Percentiles rank a stretch among this genome's conserved stretches.
These are phyloP conservation scores for Alopecurus myosuroides DNA, from an alignment of 176 grass and related monocot genomes.

Conservation along the genomic window DNA sequence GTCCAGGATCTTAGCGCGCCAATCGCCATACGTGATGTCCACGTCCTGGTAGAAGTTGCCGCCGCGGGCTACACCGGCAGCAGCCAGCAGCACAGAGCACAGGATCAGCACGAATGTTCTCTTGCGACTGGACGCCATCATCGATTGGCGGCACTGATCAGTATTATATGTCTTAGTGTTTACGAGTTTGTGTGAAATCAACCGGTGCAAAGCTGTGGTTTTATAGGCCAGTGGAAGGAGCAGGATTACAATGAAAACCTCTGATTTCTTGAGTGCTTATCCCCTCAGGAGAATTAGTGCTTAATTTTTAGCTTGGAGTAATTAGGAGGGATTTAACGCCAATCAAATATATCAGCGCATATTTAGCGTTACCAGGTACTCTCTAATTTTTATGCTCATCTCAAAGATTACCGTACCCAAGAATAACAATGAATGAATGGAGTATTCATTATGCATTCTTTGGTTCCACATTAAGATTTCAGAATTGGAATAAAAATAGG, in stretches of 20 bases:
- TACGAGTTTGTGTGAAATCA: not conserved
- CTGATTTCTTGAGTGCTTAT: not conserved
- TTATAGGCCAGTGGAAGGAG: not conserved
- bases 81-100: not conserved
- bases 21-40: slow-evolving; percentile 40
- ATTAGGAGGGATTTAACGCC: not conserved
- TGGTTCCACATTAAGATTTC: not conserved
- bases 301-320: not conserved
- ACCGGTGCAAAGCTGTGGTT: not conserved
- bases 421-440: not conserved
- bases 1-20: slow-evolving; percentile 42
- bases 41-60: slow-evolving; percentile 52
- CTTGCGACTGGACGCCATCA: not conserved
- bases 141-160: not conserved
- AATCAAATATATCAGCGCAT: not conserved
- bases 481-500: not conserved
- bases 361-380: not conserved
- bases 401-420: not conserved
- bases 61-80: not conserved
- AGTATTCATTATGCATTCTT: not conserved
- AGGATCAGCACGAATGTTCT: not conserved
- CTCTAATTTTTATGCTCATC: not conserved
- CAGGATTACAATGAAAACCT: not conserved
- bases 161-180: not conserved
- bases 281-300: not conserved